phyloP scores from a whole-genome alignment of 805 yeast genomes.

The Starmera dryadoides region DNA sequence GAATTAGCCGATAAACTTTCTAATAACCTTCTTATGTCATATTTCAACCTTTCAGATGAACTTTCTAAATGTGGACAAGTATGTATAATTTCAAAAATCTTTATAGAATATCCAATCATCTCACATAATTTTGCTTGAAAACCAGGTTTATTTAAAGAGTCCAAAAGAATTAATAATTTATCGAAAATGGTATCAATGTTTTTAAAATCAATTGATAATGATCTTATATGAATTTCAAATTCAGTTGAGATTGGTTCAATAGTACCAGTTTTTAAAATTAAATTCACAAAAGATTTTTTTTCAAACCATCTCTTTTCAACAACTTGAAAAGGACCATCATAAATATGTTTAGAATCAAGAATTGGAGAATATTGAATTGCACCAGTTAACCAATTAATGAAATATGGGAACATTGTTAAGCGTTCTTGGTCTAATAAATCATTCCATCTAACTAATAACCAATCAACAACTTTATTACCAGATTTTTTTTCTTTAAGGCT shows the following conservation, averaged over 20 bases:
- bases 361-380: not conserved
- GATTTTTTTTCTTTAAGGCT: conserved; percentile 23
- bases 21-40: conserved; percentile 8
- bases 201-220: not conserved
- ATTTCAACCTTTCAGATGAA: conserved; percentile 12
- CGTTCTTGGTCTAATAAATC: conserved; percentile 11
- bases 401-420: conserved; percentile 20
- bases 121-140: not conserved
- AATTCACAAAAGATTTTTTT: not conserved
- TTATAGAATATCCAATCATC: conserved; percentile 1
- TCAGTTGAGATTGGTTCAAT: not conserved
- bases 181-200: conserved; percentile 6
- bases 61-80: conserved; percentile 2
- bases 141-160: conserved; percentile 1
- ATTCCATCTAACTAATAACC: conserved; percentile 46
- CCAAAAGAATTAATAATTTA: conserved; percentile 1
- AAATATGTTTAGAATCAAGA: too few species aligned
- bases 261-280: not conserved
- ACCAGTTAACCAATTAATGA: conserved; percentile 40
- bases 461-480: conserved; percentile 32
- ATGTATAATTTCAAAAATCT: not conserved
- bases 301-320: not conserved
- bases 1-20: conserved; percentile 3
- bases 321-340: not conserved
- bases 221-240: not conserved